Evolutionary conservation across 129 eudicot genomes (phyloP).

Genomic region (Rutidosis leptorrhynchoides): DNA sequence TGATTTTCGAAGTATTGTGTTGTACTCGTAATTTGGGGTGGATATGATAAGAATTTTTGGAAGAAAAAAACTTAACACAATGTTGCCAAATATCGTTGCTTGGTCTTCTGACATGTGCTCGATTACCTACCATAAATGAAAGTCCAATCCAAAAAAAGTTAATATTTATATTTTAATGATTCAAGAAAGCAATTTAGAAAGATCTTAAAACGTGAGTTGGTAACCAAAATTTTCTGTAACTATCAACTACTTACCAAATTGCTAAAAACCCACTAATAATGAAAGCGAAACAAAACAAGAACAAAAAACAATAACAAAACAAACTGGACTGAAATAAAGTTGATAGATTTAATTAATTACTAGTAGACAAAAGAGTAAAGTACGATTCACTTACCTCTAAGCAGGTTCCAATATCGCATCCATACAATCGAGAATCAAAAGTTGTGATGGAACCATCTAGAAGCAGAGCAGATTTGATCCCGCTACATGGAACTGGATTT

Average conservation of each 20-base stretch:
- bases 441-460: constrained; percentile 73
- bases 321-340: not conserved
- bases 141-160: not conserved
- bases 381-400: constrained; percentile 64
- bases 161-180: not conserved
- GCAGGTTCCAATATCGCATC: constrained; percentile 91
- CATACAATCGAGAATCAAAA: constrained; percentile 73
- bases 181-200: not conserved
- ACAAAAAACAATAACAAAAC: no score
- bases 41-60: constrained; percentile 82
- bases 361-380: not conserved
- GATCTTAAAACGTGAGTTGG: not conserved
- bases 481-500: constrained; percentile 26
- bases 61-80: constrained; percentile 59
- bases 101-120: constrained; percentile 96
- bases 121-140: constrained; percentile 67
- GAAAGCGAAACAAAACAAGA: not conserved
- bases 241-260: constrained; percentile 3
- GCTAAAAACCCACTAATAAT: not conserved
- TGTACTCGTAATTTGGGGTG: constrained; percentile 97
- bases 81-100: constrained; percentile 69
- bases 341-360: not conserved
- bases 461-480: constrained; percentile 58
- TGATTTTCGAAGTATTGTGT: constrained; percentile 68
- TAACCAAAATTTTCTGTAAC: not conserved